Evolutionary conservation across 2,329 filamentous ascomycete genomes (phyloP), one percentile per base, ranked within the genome.

Genomic region (Akanthomyces muscarius): DNA sequence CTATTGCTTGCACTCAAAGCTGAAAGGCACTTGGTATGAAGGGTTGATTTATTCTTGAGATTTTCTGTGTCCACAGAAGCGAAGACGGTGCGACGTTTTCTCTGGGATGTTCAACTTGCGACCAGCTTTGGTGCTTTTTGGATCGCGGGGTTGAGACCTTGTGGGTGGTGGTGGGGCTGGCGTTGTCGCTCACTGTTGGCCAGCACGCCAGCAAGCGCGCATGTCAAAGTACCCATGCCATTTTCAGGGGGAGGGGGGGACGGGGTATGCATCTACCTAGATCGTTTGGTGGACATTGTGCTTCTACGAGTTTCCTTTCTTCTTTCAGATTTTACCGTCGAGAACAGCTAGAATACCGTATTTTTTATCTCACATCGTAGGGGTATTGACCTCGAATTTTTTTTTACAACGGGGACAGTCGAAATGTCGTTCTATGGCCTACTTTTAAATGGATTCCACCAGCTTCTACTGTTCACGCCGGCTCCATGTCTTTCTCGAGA

Each of bases 101-200:
- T 30, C 14, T 42, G 7, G 28, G 28, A 38, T 42, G 41, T 23
- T 25, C 21, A 48, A n/a, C 42, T 47, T 54, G 59, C 50, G 50
- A 53, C 42, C 18, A 55, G 28, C 18, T 30, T 10, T 21, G 16
- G 60, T 50, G 44, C 28, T 53, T 63, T 63, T 59, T 42, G 54
- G 61, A 63, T 63, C 61, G 61, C 61, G 61, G 62, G 62, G 62
- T 63, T 60, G 62, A 55, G 38, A 21, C 53, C 47, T 63, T 63
- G 61, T 63, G 61, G 61, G 61, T 30, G 61, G 33, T 53, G 61
- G 61, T 63, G 61, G 61, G 61, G 61, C 61, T 51, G 45, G 7
- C 14, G 10, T 16, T 41, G 42, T 38, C 13, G 53, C 28, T 21
- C 36, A 44, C 53, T 21, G 11, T 41, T 1, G 6, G 6, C 23